Conservation (phyloP, 2,329 filamentous ascomycete species). For the Epichloe uncinata region DNA sequence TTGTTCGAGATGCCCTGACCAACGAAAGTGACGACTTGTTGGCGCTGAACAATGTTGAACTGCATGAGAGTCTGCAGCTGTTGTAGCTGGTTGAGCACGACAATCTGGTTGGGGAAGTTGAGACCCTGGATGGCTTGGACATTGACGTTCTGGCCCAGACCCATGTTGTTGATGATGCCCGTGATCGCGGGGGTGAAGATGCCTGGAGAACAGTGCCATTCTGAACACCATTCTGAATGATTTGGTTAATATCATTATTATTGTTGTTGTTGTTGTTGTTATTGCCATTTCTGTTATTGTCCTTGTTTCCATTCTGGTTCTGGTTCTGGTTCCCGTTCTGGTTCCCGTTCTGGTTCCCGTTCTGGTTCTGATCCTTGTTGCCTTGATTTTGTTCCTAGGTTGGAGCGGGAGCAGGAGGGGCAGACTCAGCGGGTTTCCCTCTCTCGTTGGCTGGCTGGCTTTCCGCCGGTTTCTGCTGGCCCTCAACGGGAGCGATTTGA, state of each 20-base stretch:
- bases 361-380: too few relatives aligned
- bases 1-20: slow-evolving; percentile 11
- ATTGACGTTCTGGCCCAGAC: slow-evolving; percentile 15
- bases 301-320: slow-evolving; percentile 6
- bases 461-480: too few relatives aligned
- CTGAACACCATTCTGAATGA: slow-evolving; percentile 6
- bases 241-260: slow-evolving; percentile 3
- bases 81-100: slow-evolving; percentile 15
- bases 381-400: too few relatives aligned
- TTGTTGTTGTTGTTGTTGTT: too few relatives aligned
- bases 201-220: slow-evolving; percentile 6
- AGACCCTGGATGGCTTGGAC: slow-evolving; percentile 15
- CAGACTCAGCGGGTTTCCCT: neutral
- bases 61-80: slow-evolving; percentile 13
- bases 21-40: slow-evolving; percentile 10
- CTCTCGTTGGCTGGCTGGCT: neutral
- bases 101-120: slow-evolving; percentile 14
- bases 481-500: too few relatives aligned
- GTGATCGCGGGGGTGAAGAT: slow-evolving; percentile 11
- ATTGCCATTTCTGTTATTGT: neutral
- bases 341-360: too few relatives aligned
- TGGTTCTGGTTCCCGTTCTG: neutral
- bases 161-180: slow-evolving; percentile 16
- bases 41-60: slow-evolving; percentile 11
- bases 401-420: neutral